Evolutionary conservation across 2,329 filamentous ascomycete genomes (phyloP), one percentile per base, ranked within the genome.

Genomic region (Chaetothyriales sp.): DNA sequence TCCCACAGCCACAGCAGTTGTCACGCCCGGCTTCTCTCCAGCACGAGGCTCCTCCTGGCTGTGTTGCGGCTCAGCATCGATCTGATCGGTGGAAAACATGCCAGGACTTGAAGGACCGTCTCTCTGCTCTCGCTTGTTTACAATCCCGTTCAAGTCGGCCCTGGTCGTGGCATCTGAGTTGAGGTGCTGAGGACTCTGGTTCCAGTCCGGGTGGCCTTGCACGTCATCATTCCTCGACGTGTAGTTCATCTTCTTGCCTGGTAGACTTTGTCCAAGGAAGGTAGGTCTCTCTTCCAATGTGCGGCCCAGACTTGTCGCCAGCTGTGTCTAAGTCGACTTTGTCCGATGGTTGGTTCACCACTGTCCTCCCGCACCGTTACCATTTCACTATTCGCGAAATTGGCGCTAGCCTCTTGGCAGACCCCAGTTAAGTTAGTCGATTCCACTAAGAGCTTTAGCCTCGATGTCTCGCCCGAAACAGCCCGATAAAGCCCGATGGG

Each of bases 101-200:
- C 55, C 53, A 9, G 44, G 51, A 48, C 56, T 63, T 44, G 62
- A 55, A 3, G 61, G 60, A 57, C 63, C 61, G 45, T 59, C 70
- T 58, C 73, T 67, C 53, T 73, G 68, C n/a, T 72, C 66, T 56
- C 78, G 70, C 1, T 73, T 68, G 61, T 80, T 82, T 42, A 74
- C 76, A 52, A 80, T 72, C 28, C 75, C 74, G 62, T 79, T 79
- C 51, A 83, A 66, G 59, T 82, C 79, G 56, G 76, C 74, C 51
- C 76, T 70, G 5, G 79, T 83, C 2, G 79, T 83, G 32, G 73
- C 67, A 61, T 81, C 79, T n/a, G 72, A 70, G 52, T 73, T 74
- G 51, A 83, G 65, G 2, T 69, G 67, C 50, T 73, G 68, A 1
- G 79, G 80, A 55, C 71, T 81, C 64, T 83, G 80, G 60, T 83